Evolutionary conservation across 805 yeast species (phyloP), one percentile per base, ranked within the genome.

Genomic region (Yarrowia sp.): DNA sequence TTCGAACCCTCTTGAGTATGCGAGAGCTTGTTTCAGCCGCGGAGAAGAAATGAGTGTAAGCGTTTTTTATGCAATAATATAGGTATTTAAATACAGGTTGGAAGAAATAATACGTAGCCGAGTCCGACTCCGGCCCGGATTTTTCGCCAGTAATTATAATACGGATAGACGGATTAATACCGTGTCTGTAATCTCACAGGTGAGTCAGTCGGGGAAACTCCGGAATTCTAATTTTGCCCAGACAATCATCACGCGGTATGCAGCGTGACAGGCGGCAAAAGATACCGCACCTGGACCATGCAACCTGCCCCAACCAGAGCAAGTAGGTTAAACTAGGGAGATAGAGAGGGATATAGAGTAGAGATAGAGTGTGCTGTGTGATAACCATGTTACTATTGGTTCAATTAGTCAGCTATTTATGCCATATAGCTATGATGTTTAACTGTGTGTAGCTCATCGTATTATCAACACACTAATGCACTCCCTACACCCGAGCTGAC

Each of bases 51-150:
- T n/a, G n/a, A 22, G 28, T 22, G 28, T 22, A 3, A 10, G 58
- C 43, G 43, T 51, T 36, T 14, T 22, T 36, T n/a, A 51, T 51
- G 43, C 58, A 36, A 13, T 22, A 36, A n/a, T 36, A n/a, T 36
- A 10, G 58, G 58, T 51, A 36, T 51, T 51, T 51, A 51, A 51
- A 51, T 38, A 51, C 43, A 51, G 18, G 43, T 36, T 51, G 43
- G 42, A 51, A 18, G 42, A 38, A 14, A 14, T 14, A 14, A 13
- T n/a, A 22, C 28, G 28, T 22, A 22, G n/a, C 28, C 5, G 3
- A 5, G 28, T 22, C 28, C 28, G 28, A 22, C 28, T 22, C 28
- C 28, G 28, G 28, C 4, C 28, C 28, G 28, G 28, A 3, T 22
- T 22, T 22, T 22, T 22, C 28, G 28, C 5, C 28, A 22, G 28